These are phyloP conservation scores for Suillus bovinus DNA, from an alignment of 768 basidiomycete species.

Conservation along the genomic window DNA sequence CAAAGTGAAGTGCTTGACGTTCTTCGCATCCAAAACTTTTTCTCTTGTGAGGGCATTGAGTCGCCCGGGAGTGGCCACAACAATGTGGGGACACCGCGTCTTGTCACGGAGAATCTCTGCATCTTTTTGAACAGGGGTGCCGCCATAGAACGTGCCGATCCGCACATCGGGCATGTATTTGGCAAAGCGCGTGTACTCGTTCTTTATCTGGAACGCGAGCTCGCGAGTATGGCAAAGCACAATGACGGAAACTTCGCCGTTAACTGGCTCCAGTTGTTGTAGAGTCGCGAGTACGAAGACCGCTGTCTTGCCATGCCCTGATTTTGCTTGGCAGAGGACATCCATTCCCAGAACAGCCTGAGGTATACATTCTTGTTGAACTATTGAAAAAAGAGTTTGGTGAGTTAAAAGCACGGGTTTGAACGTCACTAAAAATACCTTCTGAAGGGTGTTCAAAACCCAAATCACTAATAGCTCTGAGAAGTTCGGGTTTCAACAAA, in stretches of 20 bases:
- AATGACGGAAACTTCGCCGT: conserved; percentile 96
- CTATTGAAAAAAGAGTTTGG: conserved; percentile 41
- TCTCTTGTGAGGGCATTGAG: conserved; percentile 94
- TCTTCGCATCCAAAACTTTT: conserved; percentile 92
- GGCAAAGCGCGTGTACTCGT: conserved; percentile 98
- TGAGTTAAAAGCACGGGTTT: conserved; percentile 4
- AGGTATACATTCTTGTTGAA: conserved; percentile 99
- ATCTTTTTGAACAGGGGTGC: conserved; percentile 92
- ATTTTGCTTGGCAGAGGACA: conserved; percentile 99
- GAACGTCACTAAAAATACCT: conserved; percentile 51
- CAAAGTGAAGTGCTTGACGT: conserved; percentile 98
- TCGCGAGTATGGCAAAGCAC: conserved; percentile 99
- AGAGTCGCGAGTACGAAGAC: conserved; percentile 98
- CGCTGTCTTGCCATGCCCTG: conserved; percentile 97
- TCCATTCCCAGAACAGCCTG: conserved; percentile 99
- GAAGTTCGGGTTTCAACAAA: conserved; percentile 93
- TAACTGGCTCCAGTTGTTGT: conserved; percentile 97
- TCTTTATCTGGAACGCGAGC: conserved; percentile 99
- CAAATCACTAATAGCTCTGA: conserved; percentile 96
- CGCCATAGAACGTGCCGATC: conserved; percentile 97
- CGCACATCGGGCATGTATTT: conserved; percentile 99
- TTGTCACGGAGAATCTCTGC: conserved; percentile 93
- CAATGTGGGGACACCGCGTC: conserved; percentile 96
- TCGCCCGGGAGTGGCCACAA: conserved; percentile 97
- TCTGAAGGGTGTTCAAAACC: conserved; percentile 99